These are phyloP conservation scores for Ulmus americana DNA, from an alignment of 331 rosid species.

Conservation along the genomic window DNA sequence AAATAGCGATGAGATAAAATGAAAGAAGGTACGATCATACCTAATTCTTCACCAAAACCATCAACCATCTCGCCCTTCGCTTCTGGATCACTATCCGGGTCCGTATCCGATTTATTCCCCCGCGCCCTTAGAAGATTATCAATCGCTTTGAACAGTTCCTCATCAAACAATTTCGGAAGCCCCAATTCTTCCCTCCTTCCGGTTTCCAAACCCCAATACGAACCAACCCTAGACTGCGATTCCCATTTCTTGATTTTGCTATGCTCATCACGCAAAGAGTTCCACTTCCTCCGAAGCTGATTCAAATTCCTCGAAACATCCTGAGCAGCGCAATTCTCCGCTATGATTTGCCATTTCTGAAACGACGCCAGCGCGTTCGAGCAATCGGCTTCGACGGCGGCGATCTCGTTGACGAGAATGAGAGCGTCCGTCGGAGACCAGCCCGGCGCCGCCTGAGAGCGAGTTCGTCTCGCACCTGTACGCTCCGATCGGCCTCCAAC, in stretches of 20 bases:
- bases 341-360: slow-evolving; percentile 67
- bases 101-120: slow-evolving; percentile 39
- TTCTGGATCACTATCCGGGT: slow-evolving; percentile 50
- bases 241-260: slow-evolving; percentile 28
- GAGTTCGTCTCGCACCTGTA: slow-evolving; percentile 45
- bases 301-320: slow-evolving; percentile 43
- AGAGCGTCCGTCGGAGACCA: slow-evolving; percentile 50
- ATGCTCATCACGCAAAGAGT: slow-evolving; percentile 33
- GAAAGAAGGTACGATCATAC: slow-evolving; percentile 23
- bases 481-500: slow-evolving; percentile 7
- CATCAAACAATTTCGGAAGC: slow-evolving; percentile 39
- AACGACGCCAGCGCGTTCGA: slow-evolving; percentile 40
- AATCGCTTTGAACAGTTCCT: slow-evolving; percentile 45
- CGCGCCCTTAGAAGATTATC: slow-evolving; percentile 37
- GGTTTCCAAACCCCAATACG: slow-evolving; percentile 29
- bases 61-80: slow-evolving; percentile 35
- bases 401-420: slow-evolving; percentile 61
- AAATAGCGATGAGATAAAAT: not conserved
- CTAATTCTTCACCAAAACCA: slow-evolving; percentile 36
- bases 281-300: slow-evolving; percentile 75
- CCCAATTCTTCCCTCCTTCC: slow-evolving; percentile 29
- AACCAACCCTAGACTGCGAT: slow-evolving; percentile 16
- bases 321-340: slow-evolving; percentile 50
- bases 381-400: slow-evolving; percentile 72
- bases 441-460: slow-evolving; percentile 61